A percentile compares a stretch with the other conserved stretches of the same genome.
phyloP scores from a whole-genome alignment of 192 early-diverging fungal species.

The Diversispora epigaea region DNA sequence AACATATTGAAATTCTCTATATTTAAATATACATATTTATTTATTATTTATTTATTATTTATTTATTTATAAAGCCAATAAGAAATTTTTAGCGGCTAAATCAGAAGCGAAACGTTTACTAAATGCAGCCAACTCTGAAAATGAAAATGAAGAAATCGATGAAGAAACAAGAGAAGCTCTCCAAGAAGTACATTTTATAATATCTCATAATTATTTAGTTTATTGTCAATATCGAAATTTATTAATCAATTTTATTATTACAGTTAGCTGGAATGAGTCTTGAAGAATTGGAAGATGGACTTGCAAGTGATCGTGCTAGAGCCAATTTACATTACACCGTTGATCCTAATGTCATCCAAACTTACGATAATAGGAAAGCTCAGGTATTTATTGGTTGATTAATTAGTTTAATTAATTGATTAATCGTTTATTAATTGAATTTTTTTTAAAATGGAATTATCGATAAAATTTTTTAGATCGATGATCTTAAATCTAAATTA shows the following conservation, averaged over 20 bases:
- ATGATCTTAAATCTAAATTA: constrained; percentile 39
- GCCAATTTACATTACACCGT: constrained; percentile 52
- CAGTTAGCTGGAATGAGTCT: constrained; percentile 45
- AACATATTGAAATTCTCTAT: too few species aligned
- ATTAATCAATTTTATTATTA: constrained; percentile 3
- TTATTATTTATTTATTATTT: neutral
- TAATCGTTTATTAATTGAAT: too few species aligned
- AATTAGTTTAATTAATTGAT: neutral
- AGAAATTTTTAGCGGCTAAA: constrained; percentile 49
- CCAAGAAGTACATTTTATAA: constrained; percentile 42
- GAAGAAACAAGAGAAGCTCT: constrained; percentile 56
- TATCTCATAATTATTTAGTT: neutral
- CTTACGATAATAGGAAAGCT: constrained; percentile 63
- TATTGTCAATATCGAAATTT: neutral
- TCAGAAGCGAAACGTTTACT: constrained; percentile 42
- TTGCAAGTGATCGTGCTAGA: constrained; percentile 54
- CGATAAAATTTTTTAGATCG: constrained; percentile 38
- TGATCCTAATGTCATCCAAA: constrained; percentile 61
- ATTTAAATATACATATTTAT: neutral
- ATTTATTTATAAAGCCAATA: constrained; percentile 35
- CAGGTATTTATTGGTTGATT: constrained; percentile 39
- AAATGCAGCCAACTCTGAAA: constrained; percentile 55
- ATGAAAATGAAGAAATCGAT: constrained; percentile 49
- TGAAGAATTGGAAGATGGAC: constrained; percentile 66
- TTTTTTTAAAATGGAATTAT: neutral